These are phyloP conservation scores for Xylaria grammica DNA, from an alignment of 495 filamentous ascomycete species.

Conservation along the genomic window DNA sequence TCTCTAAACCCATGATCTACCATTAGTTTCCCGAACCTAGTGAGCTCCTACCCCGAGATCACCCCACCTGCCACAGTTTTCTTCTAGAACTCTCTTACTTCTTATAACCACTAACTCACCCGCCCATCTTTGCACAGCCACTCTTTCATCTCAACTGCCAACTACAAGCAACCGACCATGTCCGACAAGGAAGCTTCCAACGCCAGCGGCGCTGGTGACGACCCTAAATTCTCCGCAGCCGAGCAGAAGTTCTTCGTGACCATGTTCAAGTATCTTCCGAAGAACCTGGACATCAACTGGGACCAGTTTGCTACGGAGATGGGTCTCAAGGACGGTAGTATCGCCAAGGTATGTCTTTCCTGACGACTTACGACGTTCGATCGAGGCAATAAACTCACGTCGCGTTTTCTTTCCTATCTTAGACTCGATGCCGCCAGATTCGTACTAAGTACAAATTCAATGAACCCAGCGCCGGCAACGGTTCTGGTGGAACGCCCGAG, in stretches of 20 bases:
- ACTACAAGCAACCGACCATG: constrained; percentile 7
- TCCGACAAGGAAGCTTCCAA: background rate
- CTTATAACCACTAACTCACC: background rate
- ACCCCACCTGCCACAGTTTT: background rate
- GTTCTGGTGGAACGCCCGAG: background rate
- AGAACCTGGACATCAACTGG: constrained; percentile 26
- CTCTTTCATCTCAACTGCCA: background rate
- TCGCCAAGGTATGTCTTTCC: constrained; percentile 30
- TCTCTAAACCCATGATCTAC: background rate
- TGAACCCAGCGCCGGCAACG: background rate
- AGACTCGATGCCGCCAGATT: constrained; percentile 30
- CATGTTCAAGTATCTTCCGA: constrained; percentile 30
- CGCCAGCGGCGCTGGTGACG: constrained; percentile 7
- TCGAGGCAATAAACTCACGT: background rate
- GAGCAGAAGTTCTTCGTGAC: constrained; percentile 28
- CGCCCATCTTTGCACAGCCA: background rate
- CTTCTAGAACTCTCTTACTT: background rate
- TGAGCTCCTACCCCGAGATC: background rate
- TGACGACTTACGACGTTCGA: background rate
- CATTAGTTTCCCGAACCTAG: background rate
- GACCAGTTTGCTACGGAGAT: constrained; percentile 19
- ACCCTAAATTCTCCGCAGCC: background rate
- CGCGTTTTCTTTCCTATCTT: constrained; percentile 8
- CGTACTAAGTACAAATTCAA: constrained; percentile 19
- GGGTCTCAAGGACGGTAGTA: constrained; percentile 16